Evolutionary conservation across 139 green algal species (phyloP).

Genomic region (Marvania coccoides): DNA sequence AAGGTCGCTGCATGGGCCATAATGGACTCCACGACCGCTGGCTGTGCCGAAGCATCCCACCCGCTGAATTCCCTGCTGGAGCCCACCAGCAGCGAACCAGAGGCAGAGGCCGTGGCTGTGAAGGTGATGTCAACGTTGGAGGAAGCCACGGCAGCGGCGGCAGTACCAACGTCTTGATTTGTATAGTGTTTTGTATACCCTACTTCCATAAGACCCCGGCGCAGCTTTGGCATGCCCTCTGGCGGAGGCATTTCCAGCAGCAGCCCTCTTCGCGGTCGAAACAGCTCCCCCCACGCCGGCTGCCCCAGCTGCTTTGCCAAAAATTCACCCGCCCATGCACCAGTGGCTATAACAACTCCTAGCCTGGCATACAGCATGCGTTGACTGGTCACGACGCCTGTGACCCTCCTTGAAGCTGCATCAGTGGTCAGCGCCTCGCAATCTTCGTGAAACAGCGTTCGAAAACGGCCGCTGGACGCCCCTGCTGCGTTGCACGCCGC

Average conservation of each 20-base stretch:
- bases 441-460: constrained; percentile 4
- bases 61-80: constrained; percentile 54
- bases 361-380: constrained; percentile 22
- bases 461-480: constrained; percentile 1
- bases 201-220: constrained; percentile 68
- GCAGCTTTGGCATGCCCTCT: constrained; percentile 29
- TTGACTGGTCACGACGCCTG: neutral
- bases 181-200: constrained; percentile 52
- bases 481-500: constrained; percentile 17
- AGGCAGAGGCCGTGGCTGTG: constrained; percentile 59
- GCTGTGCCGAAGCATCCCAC: constrained; percentile 17
- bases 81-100: constrained; percentile 50
- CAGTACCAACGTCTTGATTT: neutral
- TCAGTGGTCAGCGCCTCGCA: neutral
- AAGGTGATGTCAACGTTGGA: constrained; percentile 59
- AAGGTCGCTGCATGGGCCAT: constrained; percentile 45
- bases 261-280: constrained; percentile 52
- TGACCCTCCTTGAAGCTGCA: neutral
- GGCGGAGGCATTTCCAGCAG: constrained; percentile 51
- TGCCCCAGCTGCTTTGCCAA: constrained; percentile 8
- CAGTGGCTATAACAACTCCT: constrained; percentile 52
- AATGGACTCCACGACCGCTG: constrained; percentile 45
- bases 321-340: constrained; percentile 50
- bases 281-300: constrained; percentile 26
- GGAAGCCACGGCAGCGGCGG: neutral